These are phyloP conservation scores for maize (Zea mays) DNA, from an alignment of 176 grass and related monocot species.

Conservation along the genomic window Zm-B73-REFERENCE-NAM-5.0 NC_050104.1:152127501-152128000, in stretches of 20 bases:
- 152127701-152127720: not conserved
- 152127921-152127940: too few relatives aligned
- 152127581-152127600: not conserved
- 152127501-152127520: not conserved
- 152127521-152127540: slow-evolving; percentile 1
- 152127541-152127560: not conserved
- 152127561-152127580: not conserved
- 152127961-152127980: too few relatives aligned
- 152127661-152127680: not conserved
- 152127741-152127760: not conserved
- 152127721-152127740: not conserved
- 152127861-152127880: not conserved
- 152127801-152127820: not conserved
- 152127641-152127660: not conserved
- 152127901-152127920: too few relatives aligned
- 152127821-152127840: not conserved
- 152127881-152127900: not conserved
- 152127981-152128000: too few relatives aligned
- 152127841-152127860: not conserved
- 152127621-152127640: not conserved
- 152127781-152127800: not conserved
- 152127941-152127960: too few relatives aligned
- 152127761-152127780: not conserved
- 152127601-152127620: not conserved
- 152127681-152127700: not conserved